A percentile compares a stretch with the other conserved stretches of the same genome.
Evolutionary conservation across 305 asterid species (phyloP).

Genomic region (Solanum hybrid): DNA sequence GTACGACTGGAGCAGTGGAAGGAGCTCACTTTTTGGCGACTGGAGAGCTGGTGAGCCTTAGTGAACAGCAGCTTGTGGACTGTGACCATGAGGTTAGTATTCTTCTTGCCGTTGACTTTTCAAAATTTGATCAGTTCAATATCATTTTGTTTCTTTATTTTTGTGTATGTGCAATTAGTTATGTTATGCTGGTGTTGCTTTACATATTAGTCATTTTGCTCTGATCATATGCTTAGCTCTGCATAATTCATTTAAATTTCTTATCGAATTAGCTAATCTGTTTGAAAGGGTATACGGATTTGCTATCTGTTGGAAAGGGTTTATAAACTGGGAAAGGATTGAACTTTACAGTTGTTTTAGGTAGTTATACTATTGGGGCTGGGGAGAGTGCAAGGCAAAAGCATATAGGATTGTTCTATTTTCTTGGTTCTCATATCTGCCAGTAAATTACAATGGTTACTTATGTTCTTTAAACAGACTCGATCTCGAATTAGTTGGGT

Average conservation of each 20-base stretch:
- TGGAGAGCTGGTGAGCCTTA: slow-evolving; percentile 75
- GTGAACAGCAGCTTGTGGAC: slow-evolving; percentile 95
- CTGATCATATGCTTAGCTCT: background rate
- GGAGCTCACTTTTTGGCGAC: slow-evolving; percentile 75
- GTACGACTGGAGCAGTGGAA: slow-evolving; percentile 74
- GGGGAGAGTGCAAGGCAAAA: background rate
- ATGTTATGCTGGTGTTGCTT: background rate
- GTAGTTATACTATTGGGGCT: background rate
- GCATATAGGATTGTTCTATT: background rate
- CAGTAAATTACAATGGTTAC: background rate
- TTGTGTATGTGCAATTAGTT: background rate
- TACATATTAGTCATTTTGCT: background rate
- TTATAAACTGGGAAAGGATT: background rate
- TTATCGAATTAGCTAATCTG: background rate
- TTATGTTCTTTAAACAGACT: background rate
- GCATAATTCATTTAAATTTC: background rate
- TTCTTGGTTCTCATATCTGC: background rate
- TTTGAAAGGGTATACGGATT: background rate
- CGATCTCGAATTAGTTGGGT: background rate
- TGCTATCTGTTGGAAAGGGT: background rate
- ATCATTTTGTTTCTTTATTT: background rate
- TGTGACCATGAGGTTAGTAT: slow-evolving; percentile 82
- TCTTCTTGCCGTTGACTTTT: slow-evolving; percentile 1
- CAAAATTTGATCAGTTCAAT: background rate
- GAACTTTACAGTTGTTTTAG: background rate